These are phyloP conservation scores for Nicotiana paniculata DNA, from an alignment of 257 asterid genomes.

Conservation along the genomic window DNA sequence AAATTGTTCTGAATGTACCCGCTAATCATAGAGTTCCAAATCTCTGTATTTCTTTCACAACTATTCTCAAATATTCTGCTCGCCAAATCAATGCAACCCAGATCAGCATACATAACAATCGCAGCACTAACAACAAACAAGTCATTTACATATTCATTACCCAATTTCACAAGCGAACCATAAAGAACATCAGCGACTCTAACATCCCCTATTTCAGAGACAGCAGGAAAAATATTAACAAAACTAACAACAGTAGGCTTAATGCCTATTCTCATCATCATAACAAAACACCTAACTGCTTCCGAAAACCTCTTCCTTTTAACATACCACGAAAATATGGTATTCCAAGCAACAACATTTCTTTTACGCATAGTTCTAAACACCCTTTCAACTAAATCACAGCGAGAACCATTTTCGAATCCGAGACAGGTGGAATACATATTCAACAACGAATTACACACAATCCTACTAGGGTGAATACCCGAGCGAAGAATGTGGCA, in stretches of 20 bases:
- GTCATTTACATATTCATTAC: conserved; percentile 45
- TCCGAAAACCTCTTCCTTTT: conserved; percentile 41
- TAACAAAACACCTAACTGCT: conserved; percentile 45
- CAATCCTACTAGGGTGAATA: conserved; percentile 59
- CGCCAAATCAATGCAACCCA: conserved; percentile 44
- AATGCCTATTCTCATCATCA: conserved; percentile 54
- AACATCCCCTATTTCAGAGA: conserved; percentile 35
- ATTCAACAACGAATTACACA: conserved; percentile 71
- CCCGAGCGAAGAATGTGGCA: conserved; percentile 60
- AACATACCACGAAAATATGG: conserved; percentile 55
- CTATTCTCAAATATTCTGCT: conserved; percentile 51
- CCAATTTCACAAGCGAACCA: conserved; percentile 47
- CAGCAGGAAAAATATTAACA: conserved; percentile 54
- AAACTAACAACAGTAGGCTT: conserved; percentile 57
- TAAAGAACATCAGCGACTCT: conserved; percentile 43
- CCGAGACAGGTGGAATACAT: conserved; percentile 62
- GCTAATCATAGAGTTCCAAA: conserved; percentile 69
- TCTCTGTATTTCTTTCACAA: conserved; percentile 55
- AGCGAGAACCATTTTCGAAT: conserved; percentile 10
- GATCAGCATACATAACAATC: conserved; percentile 65
- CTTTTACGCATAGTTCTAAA: conserved; percentile 60
- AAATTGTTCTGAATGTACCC: conserved; percentile 49
- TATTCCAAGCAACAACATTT: conserved; percentile 76
- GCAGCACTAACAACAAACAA: conserved; percentile 66
- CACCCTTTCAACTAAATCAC: conserved; percentile 49